Percentiles rank a stretch among this genome's conserved stretches.
Evolutionary conservation across 192 early-diverging fungal genomes (phyloP).

Genomic region (Chytriomyces confervae): DNA sequence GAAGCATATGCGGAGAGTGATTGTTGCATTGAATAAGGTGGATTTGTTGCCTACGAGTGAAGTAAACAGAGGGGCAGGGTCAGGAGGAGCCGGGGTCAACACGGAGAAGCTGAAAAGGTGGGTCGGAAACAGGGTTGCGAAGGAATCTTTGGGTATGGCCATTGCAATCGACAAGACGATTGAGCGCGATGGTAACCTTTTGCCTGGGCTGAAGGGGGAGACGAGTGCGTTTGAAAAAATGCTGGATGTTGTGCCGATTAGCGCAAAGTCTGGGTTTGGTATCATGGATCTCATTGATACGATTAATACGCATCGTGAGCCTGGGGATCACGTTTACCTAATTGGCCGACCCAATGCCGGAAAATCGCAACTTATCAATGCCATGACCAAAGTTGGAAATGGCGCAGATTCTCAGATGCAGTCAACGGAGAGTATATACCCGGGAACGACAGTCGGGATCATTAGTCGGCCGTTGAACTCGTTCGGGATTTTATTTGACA

Average conservation of each 20-base stretch:
- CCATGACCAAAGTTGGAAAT: neutral
- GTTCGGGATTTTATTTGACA: slow-evolving; percentile 14
- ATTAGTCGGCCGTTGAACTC: neutral
- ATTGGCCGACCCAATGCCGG: slow-evolving; percentile 30
- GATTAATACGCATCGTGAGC: slow-evolving; percentile 6
- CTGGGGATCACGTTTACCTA: slow-evolving; percentile 1
- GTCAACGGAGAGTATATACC: slow-evolving; percentile 2
- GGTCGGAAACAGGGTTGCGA: neutral
- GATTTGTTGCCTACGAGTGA: neutral
- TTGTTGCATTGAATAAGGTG: slow-evolving; percentile 20
- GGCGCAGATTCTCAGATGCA: neutral
- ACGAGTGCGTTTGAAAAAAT: neutral
- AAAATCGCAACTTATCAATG: slow-evolving; percentile 19
- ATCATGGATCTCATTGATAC: slow-evolving; percentile 7
- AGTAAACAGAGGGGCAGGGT: neutral
- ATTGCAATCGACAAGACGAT: neutral
- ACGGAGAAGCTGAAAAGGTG: neutral
- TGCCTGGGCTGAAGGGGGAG: no score
- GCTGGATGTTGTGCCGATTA: neutral
- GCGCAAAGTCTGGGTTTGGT: neutral
- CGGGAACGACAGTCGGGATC: slow-evolving; percentile 22
- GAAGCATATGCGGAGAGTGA: neutral
- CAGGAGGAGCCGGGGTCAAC: neutral
- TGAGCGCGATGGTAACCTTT: neutral
- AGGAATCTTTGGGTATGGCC: neutral